Evolutionary conservation across 2,329 filamentous ascomycete species (phyloP).

Genomic region (Diaporthe sp.): DNA sequence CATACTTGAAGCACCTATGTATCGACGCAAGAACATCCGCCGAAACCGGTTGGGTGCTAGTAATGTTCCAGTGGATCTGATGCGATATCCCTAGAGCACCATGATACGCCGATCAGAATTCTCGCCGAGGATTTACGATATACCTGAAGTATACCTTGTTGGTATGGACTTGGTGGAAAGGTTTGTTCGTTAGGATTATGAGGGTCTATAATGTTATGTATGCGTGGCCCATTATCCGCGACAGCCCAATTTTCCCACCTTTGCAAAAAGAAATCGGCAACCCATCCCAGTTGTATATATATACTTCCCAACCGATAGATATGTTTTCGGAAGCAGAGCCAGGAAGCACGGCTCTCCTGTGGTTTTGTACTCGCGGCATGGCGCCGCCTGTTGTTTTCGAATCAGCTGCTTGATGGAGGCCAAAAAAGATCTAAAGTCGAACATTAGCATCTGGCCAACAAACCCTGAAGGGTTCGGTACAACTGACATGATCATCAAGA

Average conservation of each 20-base stretch:
- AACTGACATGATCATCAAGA: neutral
- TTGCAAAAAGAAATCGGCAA: neutral
- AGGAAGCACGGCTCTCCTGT: neutral
- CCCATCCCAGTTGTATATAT: neutral
- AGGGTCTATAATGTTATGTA: neutral
- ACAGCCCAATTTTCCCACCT: neutral
- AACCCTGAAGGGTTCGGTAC: neutral
- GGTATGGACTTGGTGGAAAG: neutral
- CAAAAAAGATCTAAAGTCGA: neutral
- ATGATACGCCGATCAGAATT: neutral
- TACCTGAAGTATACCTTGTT: too few species aligned
- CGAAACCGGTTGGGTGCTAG: too few species aligned
- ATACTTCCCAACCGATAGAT: neutral
- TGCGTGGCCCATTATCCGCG: neutral
- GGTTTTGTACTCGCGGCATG: neutral
- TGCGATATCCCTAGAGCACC: too few species aligned
- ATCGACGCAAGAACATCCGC: too few species aligned
- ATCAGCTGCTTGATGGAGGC: too few species aligned
- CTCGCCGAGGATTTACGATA: neutral
- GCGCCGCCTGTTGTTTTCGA: neutral
- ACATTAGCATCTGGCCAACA: neutral
- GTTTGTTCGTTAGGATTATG: neutral
- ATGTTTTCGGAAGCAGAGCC: neutral
- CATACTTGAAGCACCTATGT: too few species aligned
- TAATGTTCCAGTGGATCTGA: fast-evolving